Percentiles rank a stretch among this genome's conserved stretches.
phyloP scores from a whole-genome alignment of 495 filamentous ascomycete species.

The Venustampulla echinocandica region DNA sequence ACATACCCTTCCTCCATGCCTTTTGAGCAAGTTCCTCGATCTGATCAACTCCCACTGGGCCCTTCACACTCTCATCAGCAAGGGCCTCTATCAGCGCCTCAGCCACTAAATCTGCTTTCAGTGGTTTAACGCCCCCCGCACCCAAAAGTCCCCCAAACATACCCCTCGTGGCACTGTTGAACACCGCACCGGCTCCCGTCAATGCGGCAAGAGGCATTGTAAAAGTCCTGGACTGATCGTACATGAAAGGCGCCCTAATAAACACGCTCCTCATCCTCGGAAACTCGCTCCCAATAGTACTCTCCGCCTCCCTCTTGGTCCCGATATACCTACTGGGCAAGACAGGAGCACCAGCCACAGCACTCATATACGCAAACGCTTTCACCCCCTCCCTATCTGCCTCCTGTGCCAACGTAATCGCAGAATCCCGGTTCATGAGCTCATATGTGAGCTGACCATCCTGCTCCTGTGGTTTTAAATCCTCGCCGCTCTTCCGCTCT shows the following conservation, averaged over 20 bases:
- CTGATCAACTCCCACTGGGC: conserved; percentile 56
- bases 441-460: conserved; percentile 87
- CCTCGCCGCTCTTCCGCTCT: conserved; percentile 41
- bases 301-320: conserved; percentile 88
- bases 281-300: conserved; percentile 59
- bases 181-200: conserved; percentile 55
- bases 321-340: conserved; percentile 79
- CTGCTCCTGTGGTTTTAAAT: conserved; percentile 52
- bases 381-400: conserved; percentile 52
- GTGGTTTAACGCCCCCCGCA: conserved; percentile 71
- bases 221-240: conserved; percentile 69
- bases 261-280: conserved; percentile 71
- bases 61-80: conserved; percentile 56
- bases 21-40: conserved; percentile 67
- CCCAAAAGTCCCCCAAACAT: conserved; percentile 65
- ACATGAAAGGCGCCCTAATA: conserved; percentile 79
- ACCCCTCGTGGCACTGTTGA: conserved; percentile 69
- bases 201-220: conserved; percentile 77
- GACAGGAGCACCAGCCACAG: conserved; percentile 73
- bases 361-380: conserved; percentile 80
- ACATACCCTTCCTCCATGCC: conserved; percentile 74
- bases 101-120: conserved; percentile 77
- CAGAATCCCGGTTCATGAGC: conserved; percentile 88
- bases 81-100: conserved; percentile 78
- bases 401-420: conserved; percentile 79